Percentiles rank a stretch among this genome's conserved stretches.
These are phyloP conservation scores for Termitomyces sp. DNA, from an alignment of 768 basidiomycete genomes.

Conservation along the genomic window DNA sequence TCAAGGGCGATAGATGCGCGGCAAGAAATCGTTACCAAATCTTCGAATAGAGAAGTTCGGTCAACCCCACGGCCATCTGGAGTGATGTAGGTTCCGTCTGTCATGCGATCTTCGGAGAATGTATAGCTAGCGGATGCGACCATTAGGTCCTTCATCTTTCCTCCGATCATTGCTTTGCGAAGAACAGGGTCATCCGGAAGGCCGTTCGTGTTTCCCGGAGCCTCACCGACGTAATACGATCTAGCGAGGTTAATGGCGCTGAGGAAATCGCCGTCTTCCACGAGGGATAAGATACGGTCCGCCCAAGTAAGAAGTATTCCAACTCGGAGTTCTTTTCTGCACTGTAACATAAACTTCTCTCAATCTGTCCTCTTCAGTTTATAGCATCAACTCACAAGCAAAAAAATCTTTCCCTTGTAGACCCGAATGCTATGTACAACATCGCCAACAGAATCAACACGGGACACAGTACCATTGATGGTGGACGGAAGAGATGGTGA, in stretches of 20 bases:
- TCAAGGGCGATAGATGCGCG: constrained; percentile 78
- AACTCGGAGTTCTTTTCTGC: constrained; percentile 64
- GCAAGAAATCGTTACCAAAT: constrained; percentile 73
- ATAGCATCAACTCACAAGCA: constrained; percentile 62
- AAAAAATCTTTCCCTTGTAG: constrained; percentile 90
- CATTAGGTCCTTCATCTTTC: constrained; percentile 81
- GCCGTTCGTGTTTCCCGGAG: constrained; percentile 83
- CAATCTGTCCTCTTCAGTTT: not conserved
- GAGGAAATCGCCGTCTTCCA: constrained; percentile 85
- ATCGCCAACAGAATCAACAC: constrained; percentile 48
- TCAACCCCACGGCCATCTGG: constrained; percentile 90
- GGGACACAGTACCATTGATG: constrained; percentile 43
- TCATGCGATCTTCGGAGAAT: constrained; percentile 95
- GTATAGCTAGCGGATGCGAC: constrained; percentile 83
- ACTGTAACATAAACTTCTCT: constrained; percentile 37
- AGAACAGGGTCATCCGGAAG: constrained; percentile 68
- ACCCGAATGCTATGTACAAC: constrained; percentile 70
- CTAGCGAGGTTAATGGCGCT: constrained; percentile 85
- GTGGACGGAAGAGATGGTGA: constrained; percentile 52
- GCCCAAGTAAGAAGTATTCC: constrained; percentile 94
- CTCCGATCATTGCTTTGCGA: constrained; percentile 64
- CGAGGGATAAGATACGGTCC: constrained; percentile 81
- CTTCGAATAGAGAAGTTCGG: constrained; percentile 86
- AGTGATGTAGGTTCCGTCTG: constrained; percentile 79
- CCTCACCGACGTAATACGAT: constrained; percentile 75